Base-by-base conservation (phyloP, 2,329 filamentous ascomycete genomes). In the Curvularia sp. region DNA sequence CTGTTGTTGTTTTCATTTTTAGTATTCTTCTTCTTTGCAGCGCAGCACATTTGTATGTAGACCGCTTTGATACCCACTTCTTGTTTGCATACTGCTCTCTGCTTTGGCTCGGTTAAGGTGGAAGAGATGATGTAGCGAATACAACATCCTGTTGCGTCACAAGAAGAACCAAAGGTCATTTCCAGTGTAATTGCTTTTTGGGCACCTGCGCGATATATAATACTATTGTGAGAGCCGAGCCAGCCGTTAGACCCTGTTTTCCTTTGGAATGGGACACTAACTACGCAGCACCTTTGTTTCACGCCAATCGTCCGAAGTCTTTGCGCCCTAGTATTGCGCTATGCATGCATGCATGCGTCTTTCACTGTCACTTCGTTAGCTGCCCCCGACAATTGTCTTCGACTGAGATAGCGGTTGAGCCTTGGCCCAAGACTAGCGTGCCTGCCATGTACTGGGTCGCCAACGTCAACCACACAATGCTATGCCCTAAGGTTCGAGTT, bases 61-160 rank as follows among this genome's bases (percentile, higher is more conserved):
- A 59, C 26, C 49, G 47, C 47, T 55, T 59, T 63, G 55, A 63
- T 61, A 65, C 65, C 63, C 54, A 24, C 57, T 50, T 49, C 51
- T 24, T 50, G 15, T 49, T 38, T 24, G 41, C 20, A 26, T 43
- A 24, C 2, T 44, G 4, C 42, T 44, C 42, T 44, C 42, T 44
- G 3, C 42, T 44, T 22, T 28, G 15, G 15, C 35, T 18, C n/a
- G 13, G 15, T 9, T n/a, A 28, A 15, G 24, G 42, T n/a, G 24
- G 15, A 44, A 28, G 24, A 28, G 20, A n/a, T 44, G 26, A 28
- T 44, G 8, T 9, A 28, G 26, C 13, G 24, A 28, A 28, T 44
- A 63, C 31, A 59, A 48, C 15, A 38, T 18, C 35, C 35, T n/a
- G 7, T 38, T 38, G 1, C 4, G 35, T 18, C 35, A 8, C 4